A percentile compares a stretch with the other conserved stretches of the same genome.
phyloP scores from a whole-genome alignment of 768 basidiomycete genomes.

The Mycena chlorophos region DNA sequence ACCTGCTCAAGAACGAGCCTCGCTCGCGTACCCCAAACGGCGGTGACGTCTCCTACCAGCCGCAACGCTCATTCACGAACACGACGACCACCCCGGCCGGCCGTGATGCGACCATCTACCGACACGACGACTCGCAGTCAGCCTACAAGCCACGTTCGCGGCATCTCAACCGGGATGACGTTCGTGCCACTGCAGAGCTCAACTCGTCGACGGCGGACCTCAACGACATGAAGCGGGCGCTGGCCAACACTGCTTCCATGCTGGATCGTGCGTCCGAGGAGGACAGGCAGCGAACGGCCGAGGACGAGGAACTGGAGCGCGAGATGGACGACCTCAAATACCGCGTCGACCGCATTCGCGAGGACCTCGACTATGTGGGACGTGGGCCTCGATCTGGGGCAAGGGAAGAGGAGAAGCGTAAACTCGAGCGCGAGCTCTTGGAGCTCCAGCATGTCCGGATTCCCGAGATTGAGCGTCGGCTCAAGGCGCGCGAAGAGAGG shows the following conservation, averaged over 20 bases:
- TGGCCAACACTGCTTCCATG: constrained; percentile 77
- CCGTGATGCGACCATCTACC: constrained; percentile 91
- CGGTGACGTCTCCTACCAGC: constrained; percentile 56
- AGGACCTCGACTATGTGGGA: constrained; percentile 86
- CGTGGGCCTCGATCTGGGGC: constrained; percentile 68
- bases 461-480: constrained; percentile 84
- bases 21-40: constrained; percentile 66
- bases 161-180: constrained; percentile 81
- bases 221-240: constrained; percentile 80
- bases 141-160: constrained; percentile 79
- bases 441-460: constrained; percentile 86
- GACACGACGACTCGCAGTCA: constrained; percentile 67
- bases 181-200: constrained; percentile 74
- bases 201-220: constrained; percentile 66
- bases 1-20: constrained; percentile 83
- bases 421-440: constrained; percentile 85
- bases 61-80: constrained; percentile 70
- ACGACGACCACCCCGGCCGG: constrained; percentile 47
- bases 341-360: constrained; percentile 81
- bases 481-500: constrained; percentile 75
- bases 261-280: constrained; percentile 74
- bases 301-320: constrained; percentile 88
- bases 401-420: constrained; percentile 84
- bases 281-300: constrained; percentile 60
- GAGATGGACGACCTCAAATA: constrained; percentile 87